Base-by-base conservation (phyloP, 176 grass and related monocot species). In the Miscanthus lutarioriparius region DNA sequence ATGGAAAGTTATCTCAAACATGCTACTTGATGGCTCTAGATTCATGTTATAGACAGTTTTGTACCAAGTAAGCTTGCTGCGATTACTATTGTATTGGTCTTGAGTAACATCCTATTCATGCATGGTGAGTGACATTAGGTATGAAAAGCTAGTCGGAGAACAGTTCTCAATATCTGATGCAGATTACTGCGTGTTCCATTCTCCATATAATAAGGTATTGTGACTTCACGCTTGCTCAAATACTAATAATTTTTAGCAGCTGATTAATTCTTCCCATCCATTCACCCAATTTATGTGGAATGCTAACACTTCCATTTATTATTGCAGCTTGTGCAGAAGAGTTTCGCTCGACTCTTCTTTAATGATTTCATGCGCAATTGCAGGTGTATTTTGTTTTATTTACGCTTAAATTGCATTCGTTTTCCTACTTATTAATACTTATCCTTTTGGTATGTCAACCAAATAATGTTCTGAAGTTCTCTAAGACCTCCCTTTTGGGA, bases 161-260 rank as follows among this genome's bases (percentile, higher is more conserved):
- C 87, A 91, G 33, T 91, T 99, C 73, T 94, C 96, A 37, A 85
- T 96, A 38, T 86, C 79, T 10, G 90, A 96, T 88, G 89, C 89
- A 37, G 91, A 89, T 65, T 96, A 93, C 82, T 96, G 80, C 43
- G 89, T 99, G 64, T 96, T 96, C 54, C 91, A 94, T 89, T 99
- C 93, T 87, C 96, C 96, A 62, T 96, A 99, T 49, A 99, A 99
- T 79, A 96, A 99, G 91, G 93, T 92, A 90, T 38, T 2, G 25
- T 48, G 41, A 48, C 25, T 30, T 48, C 41, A 17, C 1, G 15
- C 23, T 72, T 48, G 70, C 26, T 73, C 23, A 32, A 30, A 30
- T 45, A 49, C 23, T 28, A 8, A 84, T 25, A 64, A 13, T 41
- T n/a, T 86, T 86, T 27, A 9, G 48, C 10, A 39, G 48, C 70